A percentile compares a stretch with the other conserved stretches of the same genome.
phyloP scores from a whole-genome alignment of 2,329 filamentous ascomycete species.

The Penicillium hordei region DNA sequence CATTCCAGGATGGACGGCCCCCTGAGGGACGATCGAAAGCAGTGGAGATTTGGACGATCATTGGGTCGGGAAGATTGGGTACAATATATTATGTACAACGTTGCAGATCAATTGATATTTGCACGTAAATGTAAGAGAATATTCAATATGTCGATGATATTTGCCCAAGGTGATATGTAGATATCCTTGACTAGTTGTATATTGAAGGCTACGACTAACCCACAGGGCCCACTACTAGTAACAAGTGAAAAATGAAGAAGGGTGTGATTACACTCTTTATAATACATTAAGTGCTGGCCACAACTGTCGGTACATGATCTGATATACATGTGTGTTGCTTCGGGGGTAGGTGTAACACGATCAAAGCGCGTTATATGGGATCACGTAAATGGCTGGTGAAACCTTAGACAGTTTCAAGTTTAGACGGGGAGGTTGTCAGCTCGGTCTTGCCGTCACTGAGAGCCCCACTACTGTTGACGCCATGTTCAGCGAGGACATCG shows the following conservation, averaged over 20 bases:
- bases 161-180: neutral
- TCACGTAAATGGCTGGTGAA: neutral
- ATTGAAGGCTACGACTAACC: neutral
- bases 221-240: neutral
- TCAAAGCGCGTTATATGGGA: neutral
- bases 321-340: constrained; percentile 2
- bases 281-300: neutral
- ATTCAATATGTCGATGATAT: too few species aligned
- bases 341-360: neutral
- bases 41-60: neutral
- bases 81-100: neutral
- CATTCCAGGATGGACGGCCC: neutral
- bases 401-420: neutral
- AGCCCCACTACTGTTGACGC: constrained; percentile 9
- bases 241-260: neutral
- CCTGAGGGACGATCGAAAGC: neutral
- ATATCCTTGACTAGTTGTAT: neutral
- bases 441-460: neutral
- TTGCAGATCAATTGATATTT: neutral
- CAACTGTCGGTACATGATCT: neutral
- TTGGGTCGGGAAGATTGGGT: neutral
- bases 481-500: constrained; percentile 27
- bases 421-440: neutral
- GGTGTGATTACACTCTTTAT: neutral
- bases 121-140: neutral